Conservation (phyloP, 257 asterid genomes). For the Ilex asprella region DNA sequence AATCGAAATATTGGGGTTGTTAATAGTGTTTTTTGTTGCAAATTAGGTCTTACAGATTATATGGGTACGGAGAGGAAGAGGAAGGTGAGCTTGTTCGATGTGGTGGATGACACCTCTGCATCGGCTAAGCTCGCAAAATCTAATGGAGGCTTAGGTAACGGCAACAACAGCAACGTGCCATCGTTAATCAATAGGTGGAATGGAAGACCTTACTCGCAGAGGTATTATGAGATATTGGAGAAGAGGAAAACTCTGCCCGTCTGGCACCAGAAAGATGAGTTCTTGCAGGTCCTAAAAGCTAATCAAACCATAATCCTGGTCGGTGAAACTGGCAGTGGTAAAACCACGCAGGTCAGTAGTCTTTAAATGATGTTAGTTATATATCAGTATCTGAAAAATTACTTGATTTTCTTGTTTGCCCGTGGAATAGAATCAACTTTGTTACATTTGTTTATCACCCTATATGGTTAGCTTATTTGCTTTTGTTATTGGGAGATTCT, state of each 20-base stretch:
- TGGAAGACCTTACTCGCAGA: slow-evolving; percentile 58
- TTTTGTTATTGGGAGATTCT: no score
- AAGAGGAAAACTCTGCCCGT: slow-evolving; percentile 88
- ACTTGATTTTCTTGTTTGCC: not conserved
- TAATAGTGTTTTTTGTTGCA: no score
- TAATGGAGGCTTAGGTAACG: slow-evolving; percentile 33
- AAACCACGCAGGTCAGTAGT: slow-evolving; percentile 87
- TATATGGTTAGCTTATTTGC: not conserved
- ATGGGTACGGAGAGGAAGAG: slow-evolving; percentile 98
- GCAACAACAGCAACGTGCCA: slow-evolving; percentile 11
- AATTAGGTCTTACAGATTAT: slow-evolving; percentile 3
- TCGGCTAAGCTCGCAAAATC: slow-evolving; percentile 38
- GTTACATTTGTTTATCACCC: not conserved
- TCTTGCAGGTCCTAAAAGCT: slow-evolving; percentile 52
- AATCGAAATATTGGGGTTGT: no score
- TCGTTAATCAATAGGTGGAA: slow-evolving; percentile 62
- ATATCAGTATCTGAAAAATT: not conserved
- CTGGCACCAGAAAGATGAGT: slow-evolving; percentile 96
- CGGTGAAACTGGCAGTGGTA: slow-evolving; percentile 98
- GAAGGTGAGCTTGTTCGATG: slow-evolving; percentile 91
- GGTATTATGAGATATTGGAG: slow-evolving; percentile 75
- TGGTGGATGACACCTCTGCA: slow-evolving; percentile 71
- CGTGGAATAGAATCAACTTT: no score
- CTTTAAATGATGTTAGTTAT: no score
- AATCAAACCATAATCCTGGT: slow-evolving; percentile 80